Base-by-base conservation (phyloP, 495 filamentous ascomycete species). In the Penicillium odoratum region DNA sequence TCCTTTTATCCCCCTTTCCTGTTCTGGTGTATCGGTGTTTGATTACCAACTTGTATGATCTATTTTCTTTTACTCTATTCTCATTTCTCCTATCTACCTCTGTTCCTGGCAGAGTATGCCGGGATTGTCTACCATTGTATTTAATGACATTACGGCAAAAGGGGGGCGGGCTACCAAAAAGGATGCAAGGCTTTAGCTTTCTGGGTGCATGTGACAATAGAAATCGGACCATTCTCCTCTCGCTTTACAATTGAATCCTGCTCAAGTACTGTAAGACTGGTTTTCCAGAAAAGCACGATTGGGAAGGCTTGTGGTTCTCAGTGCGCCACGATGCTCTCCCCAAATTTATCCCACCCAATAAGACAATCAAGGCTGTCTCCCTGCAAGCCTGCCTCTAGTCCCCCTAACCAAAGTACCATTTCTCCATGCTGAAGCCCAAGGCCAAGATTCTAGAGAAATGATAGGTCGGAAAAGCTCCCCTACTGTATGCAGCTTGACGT, bases 221-320 rank as follows among this genome's bases (percentile, higher is more conserved):
- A 77, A 69, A 73, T 67, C 67, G 64, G 72, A 77, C 60, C 68
- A 73, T 77, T 76, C 75, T 77, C 73, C 73, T 73, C 76, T 80
- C 73, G 65, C 69, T 77, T 73, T 53, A 45, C 3, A 36, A 11
- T 21, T 21, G 21, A 21, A 21, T 21, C 21, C 21, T 2, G 21
- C 21, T 21, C 21, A 21, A 21, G 21, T 21, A 11, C 33, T 36
- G 33, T 36, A 10, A 36, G 33, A 36, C 33, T 28, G 49, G 56
- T 52, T n/a, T 54, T 25, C 43, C 31, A 57, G 43, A 25, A 30
- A 25, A 34, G 25, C 54, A 60, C 34, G 53, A 26, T 59, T 55
- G 25, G 13, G 7, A 50, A 40, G 31, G 34, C 11, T 47, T 57
- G 31, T 47, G 50, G 31, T 21, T 45, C 47, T 50, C 16, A 54